A percentile compares a stretch with the other conserved stretches of the same genome.
Conservation (phyloP, 257 asterid genomes). For the Solanum pennellii region DNA sequence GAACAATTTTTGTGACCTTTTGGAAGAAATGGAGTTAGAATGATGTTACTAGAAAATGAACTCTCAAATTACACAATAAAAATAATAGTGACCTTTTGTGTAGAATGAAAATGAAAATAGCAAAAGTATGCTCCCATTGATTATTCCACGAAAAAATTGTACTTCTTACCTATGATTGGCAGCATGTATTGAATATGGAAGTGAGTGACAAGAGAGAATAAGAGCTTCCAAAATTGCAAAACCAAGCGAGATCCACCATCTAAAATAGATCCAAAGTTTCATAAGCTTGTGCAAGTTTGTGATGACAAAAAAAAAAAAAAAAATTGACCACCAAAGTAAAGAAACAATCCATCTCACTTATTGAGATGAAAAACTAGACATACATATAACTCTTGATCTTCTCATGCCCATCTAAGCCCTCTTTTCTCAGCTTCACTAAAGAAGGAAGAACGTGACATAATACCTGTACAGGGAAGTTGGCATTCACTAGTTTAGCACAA, state of each 20-base stretch:
- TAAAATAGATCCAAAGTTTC: conserved; percentile 26
- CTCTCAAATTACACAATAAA: neutral
- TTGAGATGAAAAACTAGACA: conserved; percentile 70
- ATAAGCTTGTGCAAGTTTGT: neutral
- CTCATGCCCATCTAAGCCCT: conserved; percentile 98
- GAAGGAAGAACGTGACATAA: conserved; percentile 85
- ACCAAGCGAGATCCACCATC: conserved; percentile 99
- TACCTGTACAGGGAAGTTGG: conserved; percentile 31
- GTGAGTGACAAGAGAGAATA: conserved; percentile 72
- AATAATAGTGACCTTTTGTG: neutral
- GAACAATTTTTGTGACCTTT: neutral
- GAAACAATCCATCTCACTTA: conserved; percentile 57
- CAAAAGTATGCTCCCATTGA: neutral
- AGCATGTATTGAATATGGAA: conserved; percentile 85
- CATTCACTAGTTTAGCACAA: neutral
- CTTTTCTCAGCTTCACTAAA: conserved; percentile 93
- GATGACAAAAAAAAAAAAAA: conserved; percentile 1
- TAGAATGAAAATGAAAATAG: neutral
- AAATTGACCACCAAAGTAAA: neutral
- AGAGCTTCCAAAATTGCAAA: conserved; percentile 76
- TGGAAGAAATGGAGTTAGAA: neutral
- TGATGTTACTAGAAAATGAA: neutral
- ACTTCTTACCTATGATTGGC: conserved; percentile 71
- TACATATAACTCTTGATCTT: conserved; percentile 99
- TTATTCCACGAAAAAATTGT: neutral